Base-by-base conservation (phyloP, 768 basidiomycete species). In the Tricholoma sp. region DNA sequence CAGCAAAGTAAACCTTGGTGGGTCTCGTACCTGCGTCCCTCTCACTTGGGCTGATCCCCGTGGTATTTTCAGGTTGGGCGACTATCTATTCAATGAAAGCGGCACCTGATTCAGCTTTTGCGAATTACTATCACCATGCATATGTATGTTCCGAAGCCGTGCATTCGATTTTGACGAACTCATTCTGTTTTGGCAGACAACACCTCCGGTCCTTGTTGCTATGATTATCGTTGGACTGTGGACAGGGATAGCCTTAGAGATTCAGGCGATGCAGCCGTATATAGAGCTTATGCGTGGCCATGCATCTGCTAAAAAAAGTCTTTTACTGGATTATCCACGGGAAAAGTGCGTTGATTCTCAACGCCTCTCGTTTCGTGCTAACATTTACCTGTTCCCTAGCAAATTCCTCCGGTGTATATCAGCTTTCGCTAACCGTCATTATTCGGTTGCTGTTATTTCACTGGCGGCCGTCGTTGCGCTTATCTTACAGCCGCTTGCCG, bases 231-330 rank as follows among this genome's bases (percentile, higher is more conserved):
- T 78, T 3, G 77, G 76, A 0, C 56, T 81, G 53, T 83, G 81
- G 81, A 67, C 78, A 5, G 82, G 80, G 81, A 82, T 80, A 5
- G 81, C 82, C 59, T 71, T 79, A 24, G 81, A 81, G 57, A 78
- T 84, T 50, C 80, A 82, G 61, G 80, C 76, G 63, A 75, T 83
- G 68, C 82, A 82, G 79, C 82, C 82, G 6, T 84, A 83, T 61
- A 76, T 84, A 20, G 81, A 82, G 57, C 76, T 83, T 10, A 78
- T 80, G 2, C 78, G 79, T 49, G 82, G 82, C 1, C 75, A 82
- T 56, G 76, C 81, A 1, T 78, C 80, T 0, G 74, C 82, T 6
- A 70, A 81, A 54, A 74, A 76, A 7, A 80, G 80, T 66, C 66
- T 83, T 12, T 66, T 84, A 11, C 65, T 84, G 32, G 82, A 84